Base-by-base conservation (phyloP, 805 yeast genomes). In the Pichia phayaonensis region DNA sequence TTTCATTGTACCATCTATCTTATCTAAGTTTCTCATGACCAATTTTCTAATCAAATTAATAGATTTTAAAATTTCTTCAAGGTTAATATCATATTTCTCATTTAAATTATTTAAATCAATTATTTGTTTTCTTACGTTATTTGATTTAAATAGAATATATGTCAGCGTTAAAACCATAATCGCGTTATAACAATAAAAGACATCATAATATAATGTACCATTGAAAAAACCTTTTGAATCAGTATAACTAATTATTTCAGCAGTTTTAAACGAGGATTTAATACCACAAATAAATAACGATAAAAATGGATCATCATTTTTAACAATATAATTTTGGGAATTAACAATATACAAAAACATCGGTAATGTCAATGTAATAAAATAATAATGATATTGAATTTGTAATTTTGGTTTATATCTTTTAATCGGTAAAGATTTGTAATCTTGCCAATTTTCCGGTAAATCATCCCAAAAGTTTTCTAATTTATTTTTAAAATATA, bases 161-260 rank as follows among this genome's bases (percentile, higher is more conserved):
- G 74, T 66, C 44, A 73, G 55, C 2, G 75, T 68, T 24, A 74
- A 58, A 0, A 69, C 69, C 68, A 75, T 65, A 1, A 69, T 67
- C 1, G 76, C 71, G 52, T 69, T 68, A 54, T 75, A 75, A 7
- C 71, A 73, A 56, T 68, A 66, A 56, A 72, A 72, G 39, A 73
- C 69, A 53, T 75, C 80, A 38, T 66, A 64, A 36, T 72, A 70
- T n/a, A 72, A 44, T 1, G 75, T 72, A n/a, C 78, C 78, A 56
- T 69, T 70, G 56, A 71, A 64, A 47, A 71, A 63, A 5, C 72
- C 74, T 47, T 68, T 67, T 11, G 63, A 57, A 34, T 65, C 61
- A 0, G 72, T 65, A 41, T 63, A 59, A 2, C 67, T 61, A 36
- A 72, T 61, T 4, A 72, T 55, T 45, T 72, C 70, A 0, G 77